A percentile compares a stretch with the other conserved stretches of the same genome.
phyloP scores from a whole-genome alignment of 371 early-diverging fungal genomes.

The Parasitella parasitica region DNA sequence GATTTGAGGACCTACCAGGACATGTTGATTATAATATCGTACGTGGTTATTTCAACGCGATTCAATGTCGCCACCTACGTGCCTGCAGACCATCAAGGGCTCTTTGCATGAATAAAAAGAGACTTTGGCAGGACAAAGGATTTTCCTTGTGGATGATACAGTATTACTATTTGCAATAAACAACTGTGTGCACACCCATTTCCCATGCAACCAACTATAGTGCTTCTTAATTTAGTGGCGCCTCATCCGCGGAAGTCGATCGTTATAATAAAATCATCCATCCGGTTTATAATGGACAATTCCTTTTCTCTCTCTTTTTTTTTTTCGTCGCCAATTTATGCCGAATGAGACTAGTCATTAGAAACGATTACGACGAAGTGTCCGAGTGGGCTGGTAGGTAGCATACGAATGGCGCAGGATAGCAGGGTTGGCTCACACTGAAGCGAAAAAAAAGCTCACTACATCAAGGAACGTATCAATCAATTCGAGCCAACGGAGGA shows the following conservation, averaged over 20 bases:
- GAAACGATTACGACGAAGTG: slow-evolving; percentile 67
- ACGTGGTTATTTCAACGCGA: slow-evolving; percentile 1
- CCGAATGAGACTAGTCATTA: slow-evolving; percentile 72
- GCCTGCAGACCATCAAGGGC: too few relatives aligned
- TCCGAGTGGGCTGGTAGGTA: slow-evolving; percentile 62
- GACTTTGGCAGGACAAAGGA: too few relatives aligned
- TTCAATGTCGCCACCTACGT: slow-evolving; percentile 13
- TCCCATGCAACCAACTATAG: too few relatives aligned
- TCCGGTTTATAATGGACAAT: neutral
- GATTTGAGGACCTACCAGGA: neutral
- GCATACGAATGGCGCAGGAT: too few relatives aligned
- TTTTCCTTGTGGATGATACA: too few relatives aligned
- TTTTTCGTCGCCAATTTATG: too few relatives aligned
- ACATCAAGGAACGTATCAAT: slow-evolving; percentile 78
- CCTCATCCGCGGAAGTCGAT: too few relatives aligned
- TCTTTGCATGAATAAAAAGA: too few relatives aligned
- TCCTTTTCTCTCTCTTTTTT: slow-evolving; percentile 3
- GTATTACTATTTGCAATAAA: too few relatives aligned
- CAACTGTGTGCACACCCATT: too few relatives aligned
- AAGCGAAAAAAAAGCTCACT: slow-evolving; percentile 72
- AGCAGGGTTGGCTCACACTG: too few relatives aligned
- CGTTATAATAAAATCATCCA: neutral
- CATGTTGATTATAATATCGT: slow-evolving; percentile 5
- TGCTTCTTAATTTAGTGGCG: too few relatives aligned
- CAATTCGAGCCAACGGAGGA: slow-evolving; percentile 75